These are phyloP conservation scores for Limnomonas spitsbergensis DNA, from an alignment of 139 green algal genomes.

Conservation along the genomic window DNA sequence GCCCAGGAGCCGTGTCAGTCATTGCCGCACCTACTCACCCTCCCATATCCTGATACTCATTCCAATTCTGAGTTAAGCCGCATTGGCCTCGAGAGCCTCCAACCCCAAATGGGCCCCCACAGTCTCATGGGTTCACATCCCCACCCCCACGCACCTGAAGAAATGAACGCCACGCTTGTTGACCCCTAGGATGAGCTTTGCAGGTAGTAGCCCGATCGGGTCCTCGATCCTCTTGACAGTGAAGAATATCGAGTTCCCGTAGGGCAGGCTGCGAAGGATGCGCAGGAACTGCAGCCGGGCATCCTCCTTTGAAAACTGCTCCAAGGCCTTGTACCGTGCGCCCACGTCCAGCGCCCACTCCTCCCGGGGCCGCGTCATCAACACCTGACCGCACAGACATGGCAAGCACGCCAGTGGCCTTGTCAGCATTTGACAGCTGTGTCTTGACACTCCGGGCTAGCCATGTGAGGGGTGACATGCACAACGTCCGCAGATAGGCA, in stretches of 20 bases:
- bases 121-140: no score
- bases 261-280: slow-evolving; percentile 91
- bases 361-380: slow-evolving; percentile 40
- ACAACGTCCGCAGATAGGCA: no score
- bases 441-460: no score
- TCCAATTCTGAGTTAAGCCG: no score
- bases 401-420: no score
- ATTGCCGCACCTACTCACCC: no score
- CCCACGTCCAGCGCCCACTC: slow-evolving; percentile 83
- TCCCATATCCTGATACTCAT: no score
- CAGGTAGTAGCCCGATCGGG: slow-evolving; percentile 91
- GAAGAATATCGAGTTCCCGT: slow-evolving; percentile 76
- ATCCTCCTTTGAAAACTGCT: slow-evolving; percentile 86
- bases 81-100: no score
- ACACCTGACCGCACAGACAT: slow-evolving; percentile 2
- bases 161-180: slow-evolving; percentile 94
- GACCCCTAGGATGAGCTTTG: slow-evolving; percentile 92
- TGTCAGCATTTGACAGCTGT: no score
- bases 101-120: no score
- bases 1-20: no score
- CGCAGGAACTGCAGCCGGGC: slow-evolving; percentile 86
- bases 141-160: slow-evolving; percentile 65
- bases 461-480: no score
- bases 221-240: slow-evolving; percentile 84
- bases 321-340: slow-evolving; percentile 72